Evolutionary conservation across 2,329 filamentous ascomycete genomes (phyloP).

Genomic region (Phyllosticta citribraziliensis): DNA sequence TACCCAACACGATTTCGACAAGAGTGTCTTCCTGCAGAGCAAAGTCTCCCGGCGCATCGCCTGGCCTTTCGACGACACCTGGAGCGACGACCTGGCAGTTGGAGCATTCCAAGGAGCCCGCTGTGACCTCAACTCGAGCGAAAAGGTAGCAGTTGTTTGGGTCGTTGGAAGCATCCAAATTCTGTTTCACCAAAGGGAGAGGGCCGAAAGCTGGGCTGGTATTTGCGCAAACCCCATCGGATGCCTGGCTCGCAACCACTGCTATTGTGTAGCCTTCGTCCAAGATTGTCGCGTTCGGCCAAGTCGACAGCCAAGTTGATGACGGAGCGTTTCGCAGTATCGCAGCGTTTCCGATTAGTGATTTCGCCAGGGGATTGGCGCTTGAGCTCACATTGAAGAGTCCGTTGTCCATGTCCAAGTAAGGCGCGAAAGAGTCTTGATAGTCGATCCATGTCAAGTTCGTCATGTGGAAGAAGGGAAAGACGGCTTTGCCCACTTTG

Average conservation of each 20-base stretch:
- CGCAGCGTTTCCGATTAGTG: neutral
- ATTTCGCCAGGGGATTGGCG: neutral
- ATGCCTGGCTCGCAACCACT: neutral
- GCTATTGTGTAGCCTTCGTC: neutral
- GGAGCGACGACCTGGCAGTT: slow-evolving; percentile 2
- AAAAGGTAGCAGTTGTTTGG: slow-evolving; percentile 4
- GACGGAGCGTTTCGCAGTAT: neutral
- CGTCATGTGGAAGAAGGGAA: slow-evolving; percentile 4
- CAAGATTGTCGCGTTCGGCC: neutral
- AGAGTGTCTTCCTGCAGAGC: neutral
- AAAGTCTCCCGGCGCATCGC: neutral
- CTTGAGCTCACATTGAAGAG: slow-evolving; percentile 4
- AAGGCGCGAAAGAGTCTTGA: neutral
- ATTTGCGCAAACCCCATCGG: neutral
- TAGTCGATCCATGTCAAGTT: slow-evolving; percentile 3
- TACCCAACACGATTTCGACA: neutral
- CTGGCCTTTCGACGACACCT: neutral
- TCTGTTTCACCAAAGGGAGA: neutral
- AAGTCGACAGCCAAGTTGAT: neutral
- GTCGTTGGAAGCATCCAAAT: neutral
- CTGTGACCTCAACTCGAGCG: neutral
- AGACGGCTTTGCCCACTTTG: neutral
- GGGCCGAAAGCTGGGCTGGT: neutral
- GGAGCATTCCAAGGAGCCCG: neutral
- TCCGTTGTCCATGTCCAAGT: neutral